phyloP scores from a whole-genome alignment of 352 stramenopile species.

The Pythium vanterpoolii region DNA sequence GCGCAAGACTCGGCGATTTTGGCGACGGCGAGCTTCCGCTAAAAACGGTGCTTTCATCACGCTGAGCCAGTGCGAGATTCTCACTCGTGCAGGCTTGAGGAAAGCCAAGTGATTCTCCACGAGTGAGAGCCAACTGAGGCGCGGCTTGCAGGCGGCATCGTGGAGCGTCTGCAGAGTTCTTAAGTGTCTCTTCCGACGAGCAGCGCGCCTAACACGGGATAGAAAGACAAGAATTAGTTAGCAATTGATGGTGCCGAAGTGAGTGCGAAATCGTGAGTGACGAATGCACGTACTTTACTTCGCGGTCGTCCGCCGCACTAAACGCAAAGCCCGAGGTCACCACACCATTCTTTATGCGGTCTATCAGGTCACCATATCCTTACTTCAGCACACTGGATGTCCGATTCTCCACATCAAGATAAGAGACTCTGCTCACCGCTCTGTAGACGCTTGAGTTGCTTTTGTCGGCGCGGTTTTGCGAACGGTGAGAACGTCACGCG shows the following conservation, averaged over 20 bases:
- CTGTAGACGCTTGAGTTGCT: conserved; percentile 11
- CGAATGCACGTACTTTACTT: conserved; percentile 5
- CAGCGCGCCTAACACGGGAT: conserved; percentile 2
- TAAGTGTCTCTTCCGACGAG: conserved; percentile 18
- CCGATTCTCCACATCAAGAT: too few species aligned
- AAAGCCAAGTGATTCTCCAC: conserved; percentile 23
- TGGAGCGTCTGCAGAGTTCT: conserved; percentile 20
- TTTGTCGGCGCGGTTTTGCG: conserved; percentile 35
- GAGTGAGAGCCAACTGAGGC: conserved; percentile 18
- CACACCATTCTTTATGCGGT: conserved; percentile 8
- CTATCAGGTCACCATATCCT: not conserved
- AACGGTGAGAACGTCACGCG: conserved; percentile 80
- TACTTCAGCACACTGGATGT: not conserved
- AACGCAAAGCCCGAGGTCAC: conserved; percentile 20
- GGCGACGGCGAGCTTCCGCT: not conserved
- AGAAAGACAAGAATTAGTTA: not conserved
- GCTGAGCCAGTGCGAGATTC: conserved; percentile 14
- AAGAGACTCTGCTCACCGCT: not conserved
- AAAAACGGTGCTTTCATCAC: conserved; percentile 20
- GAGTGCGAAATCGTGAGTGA: not conserved
- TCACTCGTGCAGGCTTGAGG: conserved; percentile 9
- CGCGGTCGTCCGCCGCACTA: conserved; percentile 8
- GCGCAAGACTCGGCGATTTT: conserved; percentile 16
- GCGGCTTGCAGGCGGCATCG: conserved; percentile 13
- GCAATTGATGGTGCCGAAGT: not conserved